Conservation (phyloP, 176 grass and related monocot species). For the Eremochloa ophiuroides region DNA sequence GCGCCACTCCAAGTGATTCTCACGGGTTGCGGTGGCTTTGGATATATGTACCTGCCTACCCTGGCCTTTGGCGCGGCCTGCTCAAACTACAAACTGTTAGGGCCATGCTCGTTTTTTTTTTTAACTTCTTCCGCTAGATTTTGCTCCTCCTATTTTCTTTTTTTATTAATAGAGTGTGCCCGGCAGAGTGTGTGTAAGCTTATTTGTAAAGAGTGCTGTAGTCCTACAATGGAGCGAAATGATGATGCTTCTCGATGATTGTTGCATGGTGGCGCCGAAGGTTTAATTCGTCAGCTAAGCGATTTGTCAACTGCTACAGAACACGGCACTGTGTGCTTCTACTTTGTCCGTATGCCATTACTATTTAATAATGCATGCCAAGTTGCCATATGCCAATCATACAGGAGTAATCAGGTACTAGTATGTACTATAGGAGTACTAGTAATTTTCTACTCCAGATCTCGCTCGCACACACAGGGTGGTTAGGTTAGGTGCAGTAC, state of each 20-base stretch:
- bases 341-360: constrained; percentile 10
- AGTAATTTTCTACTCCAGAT: neutral
- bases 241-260: neutral
- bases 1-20: neutral
- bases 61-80: neutral
- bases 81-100: neutral
- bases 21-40: neutral
- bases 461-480: neutral
- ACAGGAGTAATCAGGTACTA: neutral
- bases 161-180: too few species aligned
- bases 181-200: too few species aligned
- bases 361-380: neutral
- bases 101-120: neutral
- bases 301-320: neutral
- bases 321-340: neutral
- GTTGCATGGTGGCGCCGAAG: neutral
- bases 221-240: neutral
- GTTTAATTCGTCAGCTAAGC: neutral
- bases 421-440: too few species aligned
- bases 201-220: neutral
- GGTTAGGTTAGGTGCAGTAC: neutral
- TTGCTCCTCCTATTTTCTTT: too few species aligned
- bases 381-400: neutral
- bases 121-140: too few species aligned
- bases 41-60: neutral